Base-by-base conservation (phyloP, 2,329 filamentous ascomycete genomes). In the Conoideocrella luteorostrata region DNA sequence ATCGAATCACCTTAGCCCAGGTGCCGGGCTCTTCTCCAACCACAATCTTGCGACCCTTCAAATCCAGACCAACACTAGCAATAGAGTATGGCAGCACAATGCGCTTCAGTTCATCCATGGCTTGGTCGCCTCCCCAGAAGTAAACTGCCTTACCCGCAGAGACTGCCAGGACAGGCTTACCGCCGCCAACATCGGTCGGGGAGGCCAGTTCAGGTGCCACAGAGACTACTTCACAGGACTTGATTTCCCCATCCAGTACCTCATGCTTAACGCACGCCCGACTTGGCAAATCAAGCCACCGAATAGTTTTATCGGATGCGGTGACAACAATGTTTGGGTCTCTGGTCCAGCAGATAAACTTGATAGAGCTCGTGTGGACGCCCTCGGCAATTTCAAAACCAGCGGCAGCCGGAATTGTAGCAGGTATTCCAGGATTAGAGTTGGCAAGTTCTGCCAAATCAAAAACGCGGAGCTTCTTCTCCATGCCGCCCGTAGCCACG, bases 381-480 rank as follows among this genome's bases (percentile, higher is more conserved):
- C 87, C 88, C 6, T 84, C 76, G 17, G 89, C 93, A 53, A 98
- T 91, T 62, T 97, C 93, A 58, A 90, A 93, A 48, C 84, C 79
- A 22, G 67, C 78, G 2, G 82, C 78, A 1, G 82, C 72, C 5
- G 75, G 67, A 32, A 83, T 72, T 1, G 71, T 71, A 29, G 70
- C 59, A 20, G 72, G 62, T 23, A 57, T 55, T 28, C 64, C 66
- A 9, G 62, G 48, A 53, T 63, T 53, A 30, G 67, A 55, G 46
- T 69, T 61, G 11, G 67, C 66, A 32, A 77, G 71, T 47, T 82
- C 79, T 13, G 80, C 80, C 13, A 98, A 72, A 56, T 97, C 91
- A 59, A 93, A 98, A 50, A 98, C 84, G 42, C 91, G 87, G 41
- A 98, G 77, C 66, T 93, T 96, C 75, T 96, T 97, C 69, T 98